Evolutionary conservation across 2,329 filamentous ascomycete genomes (phyloP), one percentile per base, ranked within the genome.

Genomic region (Cercospora sojina): DNA sequence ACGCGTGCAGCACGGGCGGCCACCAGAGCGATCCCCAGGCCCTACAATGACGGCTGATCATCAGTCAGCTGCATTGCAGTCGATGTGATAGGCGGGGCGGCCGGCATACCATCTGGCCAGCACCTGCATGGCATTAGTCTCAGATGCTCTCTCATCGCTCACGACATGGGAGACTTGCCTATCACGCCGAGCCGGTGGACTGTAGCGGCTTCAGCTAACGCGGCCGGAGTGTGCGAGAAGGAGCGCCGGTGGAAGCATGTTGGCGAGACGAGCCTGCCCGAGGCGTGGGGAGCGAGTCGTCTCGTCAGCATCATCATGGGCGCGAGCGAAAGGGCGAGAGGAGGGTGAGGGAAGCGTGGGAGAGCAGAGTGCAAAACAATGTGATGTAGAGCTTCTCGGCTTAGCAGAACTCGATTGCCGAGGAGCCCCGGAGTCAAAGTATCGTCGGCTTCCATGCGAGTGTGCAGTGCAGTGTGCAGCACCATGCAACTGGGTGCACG

Each of bases 21-120:
- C 56, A 99, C 94, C 16, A 99, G 87, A 59, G 95, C 95, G 78
- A 99, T 99, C 67, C 95, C 95, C 53, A 99, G 83, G 67, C 95
- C 95, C 94, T 98, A 73, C 51, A 25, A 7, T 51, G 8, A 64
- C 64, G 72, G 64, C 67, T 59, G 57, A 55, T 49, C 32, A 67
- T 64, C 58, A 61, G 67, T 71, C 65, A 69, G 67, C 67, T 64
- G 60, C 65, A 69, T 69, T 64, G 43, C 25, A 43, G 49, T 12
- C 49, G 43, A 29, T 49, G 47, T 59, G 31, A 68, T 68, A 65
- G 66, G 68, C 10, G 35, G 41, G 56, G 49, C 47, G 18, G 32
- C 38, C 10, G 59, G 56, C 65, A 69, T 64, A 69, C 67, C 73
- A 75, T 75, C 69, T 75, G 62, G 12, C 58, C 60, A 29, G 60